These are phyloP conservation scores for Pseudogymnoascus verrucosus DNA, from an alignment of 2,329 filamentous ascomycete species.

Conservation along the genomic window DNA sequence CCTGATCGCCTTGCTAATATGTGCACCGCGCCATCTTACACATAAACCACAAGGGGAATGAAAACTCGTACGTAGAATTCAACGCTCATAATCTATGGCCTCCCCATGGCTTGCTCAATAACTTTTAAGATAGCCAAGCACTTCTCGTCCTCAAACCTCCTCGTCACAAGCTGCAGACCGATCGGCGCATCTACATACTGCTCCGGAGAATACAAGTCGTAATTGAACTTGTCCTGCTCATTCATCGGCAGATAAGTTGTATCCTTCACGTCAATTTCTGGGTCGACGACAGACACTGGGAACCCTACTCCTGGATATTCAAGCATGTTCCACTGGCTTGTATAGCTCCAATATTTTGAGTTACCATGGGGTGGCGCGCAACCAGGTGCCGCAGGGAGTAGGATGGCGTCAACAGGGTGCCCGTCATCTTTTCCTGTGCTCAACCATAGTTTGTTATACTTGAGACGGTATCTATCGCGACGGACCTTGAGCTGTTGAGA, in stretches of 20 bases:
- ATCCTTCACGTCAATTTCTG: constrained; percentile 15
- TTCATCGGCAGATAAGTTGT: constrained; percentile 23
- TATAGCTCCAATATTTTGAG: constrained; percentile 54
- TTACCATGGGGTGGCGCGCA: constrained; percentile 39
- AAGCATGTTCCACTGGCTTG: constrained; percentile 56
- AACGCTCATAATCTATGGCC: neutral
- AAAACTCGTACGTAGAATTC: neutral
- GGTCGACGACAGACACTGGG: constrained; percentile 35
- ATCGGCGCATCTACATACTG: constrained; percentile 30
- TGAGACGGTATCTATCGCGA: constrained; percentile 14
- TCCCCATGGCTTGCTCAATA: constrained; percentile 14
- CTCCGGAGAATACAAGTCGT: constrained; percentile 22
- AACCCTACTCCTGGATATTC: constrained; percentile 56
- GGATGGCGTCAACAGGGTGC: constrained; percentile 28
- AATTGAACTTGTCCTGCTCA: constrained; percentile 18
- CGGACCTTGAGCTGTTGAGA: constrained; percentile 14
- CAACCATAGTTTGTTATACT: constrained; percentile 14
- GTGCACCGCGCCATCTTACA: neutral
- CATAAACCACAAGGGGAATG: neutral
- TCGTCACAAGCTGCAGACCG: constrained; percentile 29
- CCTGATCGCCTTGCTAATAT: neutral
- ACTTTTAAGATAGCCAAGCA: constrained; percentile 13
- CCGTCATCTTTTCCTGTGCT: constrained; percentile 13
- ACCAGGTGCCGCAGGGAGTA: constrained; percentile 49
- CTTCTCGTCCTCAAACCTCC: constrained; percentile 15